Conservation (phyloP, 2,329 filamentous ascomycete species). For the Hawksworthiomyces lignivorus region DNA sequence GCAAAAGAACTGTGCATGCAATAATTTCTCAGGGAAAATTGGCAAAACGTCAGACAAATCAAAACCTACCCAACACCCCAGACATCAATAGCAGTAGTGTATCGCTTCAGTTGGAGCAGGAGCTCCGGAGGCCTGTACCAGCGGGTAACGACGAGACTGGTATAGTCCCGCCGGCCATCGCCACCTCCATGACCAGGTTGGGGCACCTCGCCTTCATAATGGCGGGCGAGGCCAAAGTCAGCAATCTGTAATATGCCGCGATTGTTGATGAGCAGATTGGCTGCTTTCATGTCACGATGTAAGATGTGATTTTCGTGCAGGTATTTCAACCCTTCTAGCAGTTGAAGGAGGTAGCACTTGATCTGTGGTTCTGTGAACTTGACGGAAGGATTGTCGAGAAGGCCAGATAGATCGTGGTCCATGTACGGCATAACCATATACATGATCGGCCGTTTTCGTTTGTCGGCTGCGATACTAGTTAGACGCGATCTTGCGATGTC, state of each 20-base stretch:
- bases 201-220: conserved; percentile 81
- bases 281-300: conserved; percentile 98
- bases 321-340: conserved; percentile 83
- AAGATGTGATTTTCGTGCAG: conserved; percentile 85
- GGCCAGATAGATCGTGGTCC: conserved; percentile 96
- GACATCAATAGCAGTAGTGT: conserved; percentile 96
- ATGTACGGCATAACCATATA: conserved; percentile 99
- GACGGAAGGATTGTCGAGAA: conserved; percentile 90
- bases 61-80: conserved; percentile 84
- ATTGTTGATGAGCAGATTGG: conserved; percentile 95
- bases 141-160: conserved; percentile 88
- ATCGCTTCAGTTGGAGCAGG: conserved; percentile 75
- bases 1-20: conserved; percentile 14
- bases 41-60: not conserved
- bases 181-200: conserved; percentile 71
- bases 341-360: conserved; percentile 94
- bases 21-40: not conserved
- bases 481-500: not conserved
- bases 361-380: conserved; percentile 83
- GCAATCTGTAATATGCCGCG: conserved; percentile 89
- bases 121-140: conserved; percentile 97
- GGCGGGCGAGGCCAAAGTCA: conserved; percentile 89
- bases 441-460: conserved; percentile 76
- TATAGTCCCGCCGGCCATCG: conserved; percentile 83
- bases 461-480: conserved; percentile 51